phyloP scores from a whole-genome alignment of 139 green algal species.

The Yamagishiella unicocca region DNA sequence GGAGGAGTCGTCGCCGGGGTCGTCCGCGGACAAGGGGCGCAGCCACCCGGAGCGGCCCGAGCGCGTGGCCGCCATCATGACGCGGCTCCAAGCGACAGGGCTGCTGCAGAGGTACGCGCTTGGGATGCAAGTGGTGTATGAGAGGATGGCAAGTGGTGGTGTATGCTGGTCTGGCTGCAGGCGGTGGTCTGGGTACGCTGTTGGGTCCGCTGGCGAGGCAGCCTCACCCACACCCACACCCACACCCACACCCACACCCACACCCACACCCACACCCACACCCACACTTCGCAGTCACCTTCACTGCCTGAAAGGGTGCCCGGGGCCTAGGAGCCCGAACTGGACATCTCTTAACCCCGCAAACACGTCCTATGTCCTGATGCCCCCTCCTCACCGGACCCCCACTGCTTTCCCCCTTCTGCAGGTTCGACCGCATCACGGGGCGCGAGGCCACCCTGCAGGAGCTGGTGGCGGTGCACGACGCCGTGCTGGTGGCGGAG shows the following conservation, averaged over 20 bases:
- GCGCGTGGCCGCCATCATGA: slow-evolving; percentile 78
- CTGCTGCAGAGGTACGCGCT: slow-evolving; percentile 63
- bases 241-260: too few relatives aligned
- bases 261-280: too few relatives aligned
- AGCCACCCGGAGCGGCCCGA: slow-evolving; percentile 76
- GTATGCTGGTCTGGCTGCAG: too few relatives aligned
- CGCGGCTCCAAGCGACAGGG: slow-evolving; percentile 64
- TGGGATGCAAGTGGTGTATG: too few relatives aligned
- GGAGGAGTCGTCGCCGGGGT: slow-evolving; percentile 24
- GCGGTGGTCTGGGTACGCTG: too few relatives aligned
- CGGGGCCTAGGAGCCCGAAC: too few relatives aligned
- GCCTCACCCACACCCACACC: too few relatives aligned
- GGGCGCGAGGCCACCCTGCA: slow-evolving; percentile 63
- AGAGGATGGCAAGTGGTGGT: too few relatives aligned
- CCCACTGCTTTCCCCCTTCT: background rate
- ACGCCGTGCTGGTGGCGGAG: slow-evolving; percentile 61
- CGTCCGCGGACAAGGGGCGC: background rate
- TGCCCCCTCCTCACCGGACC: background rate
- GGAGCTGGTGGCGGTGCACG: slow-evolving; percentile 77
- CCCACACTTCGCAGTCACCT: too few relatives aligned
- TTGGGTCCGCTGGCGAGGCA: too few relatives aligned
- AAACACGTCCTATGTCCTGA: background rate
- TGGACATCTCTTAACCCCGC: too few relatives aligned
- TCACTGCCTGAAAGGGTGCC: too few relatives aligned
- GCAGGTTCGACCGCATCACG: slow-evolving; percentile 60